Evolutionary conservation across 2,329 filamentous ascomycete species (phyloP).

Genomic region (Trichocomaceae sp.): DNA sequence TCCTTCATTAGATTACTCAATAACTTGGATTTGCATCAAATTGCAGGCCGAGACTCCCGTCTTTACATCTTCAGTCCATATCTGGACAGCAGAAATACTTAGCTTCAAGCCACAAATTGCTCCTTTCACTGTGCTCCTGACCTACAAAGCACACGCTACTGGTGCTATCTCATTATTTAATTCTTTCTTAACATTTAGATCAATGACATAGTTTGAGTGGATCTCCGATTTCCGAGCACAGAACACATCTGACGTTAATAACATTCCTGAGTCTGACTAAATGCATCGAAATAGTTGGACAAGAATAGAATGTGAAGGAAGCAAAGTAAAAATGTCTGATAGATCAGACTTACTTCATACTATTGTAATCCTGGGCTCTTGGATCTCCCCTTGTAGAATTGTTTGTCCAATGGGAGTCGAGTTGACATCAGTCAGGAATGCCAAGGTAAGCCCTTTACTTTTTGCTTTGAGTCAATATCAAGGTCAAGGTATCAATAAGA

Average conservation of each 20-base stretch:
- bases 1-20: background rate
- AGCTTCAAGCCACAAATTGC: conserved; percentile 8
- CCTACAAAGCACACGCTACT: background rate
- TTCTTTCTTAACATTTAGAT: background rate
- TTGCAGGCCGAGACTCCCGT: background rate
- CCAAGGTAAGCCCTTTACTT: background rate
- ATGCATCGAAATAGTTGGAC: conserved; percentile 2
- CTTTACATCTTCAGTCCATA: background rate
- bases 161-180: background rate
- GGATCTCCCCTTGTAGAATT: background rate
- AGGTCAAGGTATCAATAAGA: background rate
- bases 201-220: conserved; percentile 9
- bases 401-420: background rate
- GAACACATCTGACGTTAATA: conserved; percentile 6
- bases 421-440: conserved; percentile 5
- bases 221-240: background rate
- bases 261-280: conserved; percentile 2
- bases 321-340: background rate
- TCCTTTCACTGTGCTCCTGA: conserved; percentile 1
- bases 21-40: background rate
- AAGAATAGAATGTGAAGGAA: conserved; percentile 10
- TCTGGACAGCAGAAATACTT: background rate
- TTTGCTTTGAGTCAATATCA: background rate
- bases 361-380: background rate
- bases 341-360: background rate